Conservation (phyloP, 306 rosid species). For the Parietaria judaica region DNA sequence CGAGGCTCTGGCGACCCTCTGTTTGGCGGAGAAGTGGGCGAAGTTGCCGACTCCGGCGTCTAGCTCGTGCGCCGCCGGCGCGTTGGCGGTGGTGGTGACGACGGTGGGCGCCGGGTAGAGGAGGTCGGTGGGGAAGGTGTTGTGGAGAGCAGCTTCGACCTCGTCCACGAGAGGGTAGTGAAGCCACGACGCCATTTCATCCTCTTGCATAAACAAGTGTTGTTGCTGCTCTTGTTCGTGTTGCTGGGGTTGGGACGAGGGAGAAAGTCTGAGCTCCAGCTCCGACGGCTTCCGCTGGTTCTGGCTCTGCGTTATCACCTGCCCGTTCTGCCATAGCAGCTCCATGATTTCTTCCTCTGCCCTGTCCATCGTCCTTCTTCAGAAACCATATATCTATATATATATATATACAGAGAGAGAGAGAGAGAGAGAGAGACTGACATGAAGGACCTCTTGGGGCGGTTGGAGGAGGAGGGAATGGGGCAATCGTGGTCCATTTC, state of each 20-base stretch:
- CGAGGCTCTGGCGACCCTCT: constrained; percentile 41
- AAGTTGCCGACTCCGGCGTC: constrained; percentile 1
- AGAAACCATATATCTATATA: neutral
- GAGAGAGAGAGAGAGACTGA: constrained; percentile 8
- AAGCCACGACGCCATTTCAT: constrained; percentile 72
- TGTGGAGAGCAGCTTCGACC: constrained; percentile 35
- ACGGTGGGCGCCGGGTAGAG: constrained; percentile 23
- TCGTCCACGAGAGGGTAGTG: constrained; percentile 52
- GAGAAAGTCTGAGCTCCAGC: constrained; percentile 25
- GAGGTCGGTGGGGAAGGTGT: constrained; percentile 40
- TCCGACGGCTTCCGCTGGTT: constrained; percentile 23
- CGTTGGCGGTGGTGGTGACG: constrained; percentile 9
- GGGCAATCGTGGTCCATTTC: constrained; percentile 40
- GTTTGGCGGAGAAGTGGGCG: neutral
- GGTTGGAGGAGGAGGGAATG: constrained; percentile 27
- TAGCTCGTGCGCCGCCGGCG: constrained; percentile 19
- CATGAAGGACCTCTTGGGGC: constrained; percentile 40
- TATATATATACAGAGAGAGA: neutral
- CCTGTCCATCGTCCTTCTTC: constrained; percentile 27
- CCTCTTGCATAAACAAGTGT: constrained; percentile 64
- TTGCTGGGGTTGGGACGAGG: constrained; percentile 12
- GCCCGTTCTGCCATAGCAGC: constrained; percentile 73
- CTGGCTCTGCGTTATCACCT: constrained; percentile 48
- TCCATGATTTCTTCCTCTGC: constrained; percentile 57
- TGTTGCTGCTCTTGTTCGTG: constrained; percentile 14